Evolutionary conservation across 345 rosid genomes (phyloP).

Genomic region (Arabidopsis suecica): DNA sequence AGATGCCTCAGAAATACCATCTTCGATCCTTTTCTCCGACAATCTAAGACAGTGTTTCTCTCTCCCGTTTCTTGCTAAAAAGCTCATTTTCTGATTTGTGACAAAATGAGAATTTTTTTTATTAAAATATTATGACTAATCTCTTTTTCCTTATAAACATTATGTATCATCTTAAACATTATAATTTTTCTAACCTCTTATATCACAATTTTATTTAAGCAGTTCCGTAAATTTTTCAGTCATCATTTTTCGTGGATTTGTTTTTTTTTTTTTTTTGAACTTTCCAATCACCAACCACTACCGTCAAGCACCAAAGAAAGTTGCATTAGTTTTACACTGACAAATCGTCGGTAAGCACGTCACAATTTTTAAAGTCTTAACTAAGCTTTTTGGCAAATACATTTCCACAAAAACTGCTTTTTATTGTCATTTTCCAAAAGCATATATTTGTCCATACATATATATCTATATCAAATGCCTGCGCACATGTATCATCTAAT

Average conservation of each 20-base stretch:
- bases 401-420: conserved; percentile 11
- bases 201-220: too few relatives aligned
- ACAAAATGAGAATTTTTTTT: too few relatives aligned
- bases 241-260: conserved; percentile 4
- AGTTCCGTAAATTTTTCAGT: background rate
- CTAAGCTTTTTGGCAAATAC: conserved; percentile 19
- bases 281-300: conserved; percentile 42
- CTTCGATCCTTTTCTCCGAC: too few relatives aligned
- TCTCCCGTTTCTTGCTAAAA: too few relatives aligned
- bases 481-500: background rate
- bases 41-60: too few relatives aligned
- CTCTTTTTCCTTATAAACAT: too few relatives aligned
- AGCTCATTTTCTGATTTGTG: too few relatives aligned
- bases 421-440: conserved; percentile 12
- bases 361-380: conserved; percentile 17
- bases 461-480: conserved; percentile 11
- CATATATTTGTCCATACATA: conserved; percentile 33
- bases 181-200: too few relatives aligned
- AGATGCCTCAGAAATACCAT: too few relatives aligned
- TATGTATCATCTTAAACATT: too few relatives aligned
- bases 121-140: too few relatives aligned
- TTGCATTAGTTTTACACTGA: conserved; percentile 29
- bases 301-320: conserved; percentile 42
- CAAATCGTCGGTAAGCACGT: conserved; percentile 30
- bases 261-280: conserved; percentile 10